Evolutionary conservation across 257 asterid species (phyloP), one percentile per base, ranked within the genome.

Genomic region (Haberlea rhodopensis): DNA sequence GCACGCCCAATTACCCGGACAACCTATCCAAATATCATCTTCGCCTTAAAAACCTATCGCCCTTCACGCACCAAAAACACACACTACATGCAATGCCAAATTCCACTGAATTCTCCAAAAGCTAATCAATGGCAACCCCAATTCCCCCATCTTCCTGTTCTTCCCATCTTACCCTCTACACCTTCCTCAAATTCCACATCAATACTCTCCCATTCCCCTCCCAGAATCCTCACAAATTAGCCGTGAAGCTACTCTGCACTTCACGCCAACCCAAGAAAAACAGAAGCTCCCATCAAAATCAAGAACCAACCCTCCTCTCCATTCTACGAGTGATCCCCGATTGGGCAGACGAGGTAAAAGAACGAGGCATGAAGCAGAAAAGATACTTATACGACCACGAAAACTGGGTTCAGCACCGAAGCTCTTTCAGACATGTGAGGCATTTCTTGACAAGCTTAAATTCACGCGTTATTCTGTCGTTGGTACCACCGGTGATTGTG

Each of bases 401-500:
- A 45, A 67, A 73, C 6, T 94, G 99, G 96, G 77, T 94, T 21
- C 84, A 85, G 60, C 99, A 87, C 53, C 58, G 96, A 18, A 86
- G 97, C 84, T 90, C 99, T 4, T 66, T 72, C 6, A 70, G 99
- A 10, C 99, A 94, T 48, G 57, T 83, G 55, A 62, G 99, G 60
- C 99, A 94, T 68, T 66, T 90, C 67, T 24, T 74, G 7, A 61
- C 94, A 0, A 90, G 96, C 79, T 48, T 86, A 18, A 78, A 64
- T 28, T 94, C 99, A 9, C 81, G 99, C 68, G 99, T 90, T 20
- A 78, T 94, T 63, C 52, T 94, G 6, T 94, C 99, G 0, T 60
- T 94, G 71, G 73, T 90, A 23, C 99, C 99, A 5, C 99, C 97
- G 0, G 96, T 94, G 51, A 74, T 90, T 37, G 89, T 67, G 0